These are phyloP conservation scores for Vaccinium vitisidaea DNA, from an alignment of 148 eudicot genomes.

Conservation along the genomic window DNA sequence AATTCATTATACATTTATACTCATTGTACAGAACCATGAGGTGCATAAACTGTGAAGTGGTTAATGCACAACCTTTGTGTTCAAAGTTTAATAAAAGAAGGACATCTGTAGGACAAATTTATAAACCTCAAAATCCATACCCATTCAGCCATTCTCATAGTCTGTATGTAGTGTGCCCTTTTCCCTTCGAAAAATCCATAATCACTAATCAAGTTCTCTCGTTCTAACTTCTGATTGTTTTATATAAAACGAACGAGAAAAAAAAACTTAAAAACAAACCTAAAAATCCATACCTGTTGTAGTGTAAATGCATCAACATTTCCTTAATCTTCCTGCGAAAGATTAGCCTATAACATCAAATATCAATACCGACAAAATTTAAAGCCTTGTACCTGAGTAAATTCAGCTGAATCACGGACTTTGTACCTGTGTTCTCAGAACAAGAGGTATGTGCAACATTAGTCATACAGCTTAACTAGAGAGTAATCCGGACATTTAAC, in stretches of 20 bases:
- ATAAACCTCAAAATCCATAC: background rate
- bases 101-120: background rate
- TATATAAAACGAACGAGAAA: too few relatives aligned
- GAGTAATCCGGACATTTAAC: constrained; percentile 2
- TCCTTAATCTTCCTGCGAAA: background rate
- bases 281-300: background rate
- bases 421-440: background rate
- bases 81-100: background rate
- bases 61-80: background rate
- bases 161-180: background rate
- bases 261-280: background rate
- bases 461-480: background rate
- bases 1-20: background rate
- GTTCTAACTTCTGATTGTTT: background rate
- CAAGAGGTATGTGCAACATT: background rate
- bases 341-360: background rate
- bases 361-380: background rate
- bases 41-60: background rate
- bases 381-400: background rate
- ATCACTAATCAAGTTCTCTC: background rate
- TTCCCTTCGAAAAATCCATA: background rate
- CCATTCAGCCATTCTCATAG: background rate
- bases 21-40: background rate
- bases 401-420: background rate
- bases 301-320: background rate